A percentile compares a stretch with the other conserved stretches of the same genome.
phyloP scores from a whole-genome alignment of 1,284 basidiomycete species.

The Rhizopogon parksii region DNA sequence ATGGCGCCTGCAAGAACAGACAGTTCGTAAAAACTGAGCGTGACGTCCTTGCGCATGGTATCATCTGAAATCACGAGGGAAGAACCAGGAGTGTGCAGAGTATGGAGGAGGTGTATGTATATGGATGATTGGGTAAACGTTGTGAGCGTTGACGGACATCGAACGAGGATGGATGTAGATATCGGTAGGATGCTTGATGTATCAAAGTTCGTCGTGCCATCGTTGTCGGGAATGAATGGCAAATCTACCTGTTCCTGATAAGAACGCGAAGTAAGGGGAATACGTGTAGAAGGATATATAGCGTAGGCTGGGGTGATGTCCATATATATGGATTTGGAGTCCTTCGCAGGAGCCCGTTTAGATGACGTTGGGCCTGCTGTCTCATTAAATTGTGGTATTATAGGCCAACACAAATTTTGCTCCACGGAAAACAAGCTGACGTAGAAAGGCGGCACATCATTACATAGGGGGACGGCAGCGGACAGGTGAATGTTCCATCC shows the following conservation, averaged over 20 bases:
- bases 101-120: constrained; percentile 55
- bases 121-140: constrained; percentile 36
- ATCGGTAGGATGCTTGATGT: constrained; percentile 42
- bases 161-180: constrained; percentile 51
- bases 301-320: constrained; percentile 47
- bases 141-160: constrained; percentile 33
- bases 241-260: constrained; percentile 18
- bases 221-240: constrained; percentile 28
- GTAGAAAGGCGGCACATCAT: constrained; percentile 40
- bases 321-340: constrained; percentile 32
- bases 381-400: constrained; percentile 26
- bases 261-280: constrained; percentile 33
- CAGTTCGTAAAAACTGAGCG: constrained; percentile 61
- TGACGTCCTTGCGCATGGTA: constrained; percentile 49
- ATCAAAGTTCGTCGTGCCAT: constrained; percentile 20
- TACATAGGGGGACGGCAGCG: constrained; percentile 27
- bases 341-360: constrained; percentile 7
- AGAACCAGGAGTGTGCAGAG: constrained; percentile 35
- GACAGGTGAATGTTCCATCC: constrained; percentile 59
- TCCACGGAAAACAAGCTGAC: constrained; percentile 53
- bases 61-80: constrained; percentile 31
- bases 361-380: background rate
- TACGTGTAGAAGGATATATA: constrained; percentile 33
- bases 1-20: constrained; percentile 49
- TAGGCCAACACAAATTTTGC: constrained; percentile 46